Percentiles rank a stretch among this genome's conserved stretches.
Evolutionary conservation across 352 stramenopile genomes (phyloP).

Genomic region (Pythium pectinolyticum): DNA sequence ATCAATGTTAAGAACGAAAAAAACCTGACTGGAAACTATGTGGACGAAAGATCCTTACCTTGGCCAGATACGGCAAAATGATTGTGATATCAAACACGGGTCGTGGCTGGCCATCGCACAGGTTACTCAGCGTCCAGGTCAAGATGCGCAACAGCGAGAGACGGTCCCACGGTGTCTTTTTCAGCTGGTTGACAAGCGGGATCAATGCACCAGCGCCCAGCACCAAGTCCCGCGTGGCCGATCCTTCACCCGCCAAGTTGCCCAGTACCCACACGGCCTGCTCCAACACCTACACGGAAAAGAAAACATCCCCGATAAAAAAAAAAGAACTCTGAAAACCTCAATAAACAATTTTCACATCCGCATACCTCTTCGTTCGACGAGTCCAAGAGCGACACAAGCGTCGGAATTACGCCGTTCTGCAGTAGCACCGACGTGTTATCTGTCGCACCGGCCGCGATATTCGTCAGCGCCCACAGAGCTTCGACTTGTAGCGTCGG

Average conservation of each 20-base stretch:
- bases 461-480: conserved; percentile 95
- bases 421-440: conserved; percentile 92
- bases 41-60: too few relatives aligned
- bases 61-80: conserved; percentile 83
- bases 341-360: too few relatives aligned
- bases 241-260: conserved; percentile 90
- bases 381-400: conserved; percentile 89
- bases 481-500: conserved; percentile 91
- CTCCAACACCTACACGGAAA: conserved; percentile 79
- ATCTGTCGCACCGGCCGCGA: conserved; percentile 90
- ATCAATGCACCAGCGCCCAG: conserved; percentile 81
- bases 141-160: conserved; percentile 89
- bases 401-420: conserved; percentile 89
- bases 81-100: conserved; percentile 89
- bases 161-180: conserved; percentile 82
- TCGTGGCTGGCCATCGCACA: conserved; percentile 90
- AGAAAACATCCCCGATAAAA: too few relatives aligned
- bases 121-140: conserved; percentile 92
- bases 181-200: conserved; percentile 87
- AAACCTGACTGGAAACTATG: too few relatives aligned
- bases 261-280: conserved; percentile 93
- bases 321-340: too few relatives aligned
- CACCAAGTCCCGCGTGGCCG: conserved; percentile 85
- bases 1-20: background rate
- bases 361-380: conserved; percentile 87